Evolutionary conservation across 345 rosid species (phyloP), one percentile per base, ranked within the genome.

Genomic region (Citrus medica): DNA sequence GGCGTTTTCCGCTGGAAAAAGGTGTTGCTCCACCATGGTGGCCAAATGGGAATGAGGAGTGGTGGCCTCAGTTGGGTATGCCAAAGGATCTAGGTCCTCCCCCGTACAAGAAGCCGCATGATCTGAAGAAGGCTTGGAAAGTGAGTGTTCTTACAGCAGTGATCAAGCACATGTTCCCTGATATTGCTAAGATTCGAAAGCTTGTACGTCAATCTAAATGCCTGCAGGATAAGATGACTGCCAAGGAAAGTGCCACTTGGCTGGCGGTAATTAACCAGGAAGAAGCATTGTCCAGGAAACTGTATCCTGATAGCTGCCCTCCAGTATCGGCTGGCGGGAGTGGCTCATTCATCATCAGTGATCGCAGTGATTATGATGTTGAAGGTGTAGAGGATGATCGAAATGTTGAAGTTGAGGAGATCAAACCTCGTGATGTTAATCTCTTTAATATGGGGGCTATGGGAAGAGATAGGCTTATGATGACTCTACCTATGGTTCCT

Each of bases 11-110:
- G 0, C 78, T 93, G 79, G 97, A 93, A 87, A 93, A 89, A 78
- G 97, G 97, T 2, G 87, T 91, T 80, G 75, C 97, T 9, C 95
- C 97, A 2, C 93, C 97, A 5, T 93, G 97, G 97, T 93, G 97
- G 95, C 95, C 97, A 13, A 85, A 83, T 1, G 97, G 93, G 64
- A 80, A 81, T 30, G 97, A 93, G 82, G 92, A 90, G 13, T 93
- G 97, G 97, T 93, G 97, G 97, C 83, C 88, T 42, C 89, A 89
- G 64, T 82, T 87, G n/a, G 90, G 86, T 74, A 77, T 88, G 25
- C 86, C 93, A 1, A 85, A 81, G 67, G 95, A 91, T 55, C 95
- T 87, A 77, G 92, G 91, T n/a, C 81, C 87, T 10, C 89, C 92
- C 30, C 95, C 95, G 17, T 93, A 93, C 81, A 91, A 91, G 86